Evolutionary conservation across 768 basidiomycete species (phyloP), one percentile per base, ranked within the genome.

Genomic region (Mycena amicta): DNA sequence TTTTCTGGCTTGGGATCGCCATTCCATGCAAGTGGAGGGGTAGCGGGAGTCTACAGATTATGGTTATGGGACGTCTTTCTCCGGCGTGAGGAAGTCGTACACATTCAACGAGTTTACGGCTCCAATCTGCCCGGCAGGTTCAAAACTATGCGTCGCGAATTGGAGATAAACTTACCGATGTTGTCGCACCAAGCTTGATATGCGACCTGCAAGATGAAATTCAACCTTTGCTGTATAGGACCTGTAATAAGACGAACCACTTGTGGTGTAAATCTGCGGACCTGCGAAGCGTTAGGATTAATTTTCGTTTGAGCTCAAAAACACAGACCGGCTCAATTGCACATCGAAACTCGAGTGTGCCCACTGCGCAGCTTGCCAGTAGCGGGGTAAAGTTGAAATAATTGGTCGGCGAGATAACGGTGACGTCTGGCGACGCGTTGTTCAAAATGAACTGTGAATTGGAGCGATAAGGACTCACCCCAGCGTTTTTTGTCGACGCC

Each of bases 331-430:
- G 85, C 71, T 95, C 93, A 30, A 93, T 77, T 0, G 90, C 88
- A 65, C 88, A 87, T 25, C 92, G 77, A 67, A 88, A 92, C 63
- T 93, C 92, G 47, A 95, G 76, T 5, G 93, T 93, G 2, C 93
- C 93, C 25, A 93, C 90, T 3, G 90, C 83, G 57, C 88, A 84
- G 50, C 84, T 78, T 0, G 88, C 87, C 1, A 90, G 77, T 28
- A 91, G 71, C 0, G 88, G 87, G 25, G 84, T 83, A 61, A 87
- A 87, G 66, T 86, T 87, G 73, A 88, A 89, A 71, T 87, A 85
- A 31, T 79, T 80, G 37, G 77, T 86, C 0, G 90, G 87, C 4
- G 88, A 88, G 25, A 91, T 57, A 16, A 90, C 70, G 1, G 83
- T 83, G 4, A 89, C 86, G 64, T 89, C 88, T 90, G 61, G 0